These are phyloP conservation scores for Inonotus hispidus DNA, from an alignment of 1,284 basidiomycete genomes.

Conservation along the genomic window DNA sequence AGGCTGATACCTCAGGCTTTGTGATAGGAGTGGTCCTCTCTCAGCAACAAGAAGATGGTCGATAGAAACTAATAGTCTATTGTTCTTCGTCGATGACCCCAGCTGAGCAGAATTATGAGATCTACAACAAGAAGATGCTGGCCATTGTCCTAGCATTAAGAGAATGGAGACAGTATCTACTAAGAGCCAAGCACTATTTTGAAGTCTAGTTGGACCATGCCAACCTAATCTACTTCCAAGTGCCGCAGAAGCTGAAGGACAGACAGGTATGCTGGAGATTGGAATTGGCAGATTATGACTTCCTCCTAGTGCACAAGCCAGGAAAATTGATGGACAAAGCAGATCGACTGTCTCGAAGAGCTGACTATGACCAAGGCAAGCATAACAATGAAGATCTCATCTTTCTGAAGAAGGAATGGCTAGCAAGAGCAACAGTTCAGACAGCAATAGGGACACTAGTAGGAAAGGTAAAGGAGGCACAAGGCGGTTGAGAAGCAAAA, in stretches of 20 bases:
- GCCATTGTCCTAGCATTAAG: constrained; percentile 32
- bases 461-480: too few relatives aligned
- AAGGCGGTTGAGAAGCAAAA: not conserved
- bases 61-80: constrained; percentile 29
- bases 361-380: not conserved
- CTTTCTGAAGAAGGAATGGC: not conserved
- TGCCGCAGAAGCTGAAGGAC: not conserved
- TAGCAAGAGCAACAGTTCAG: not conserved
- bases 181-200: constrained; percentile 16
- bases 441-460: too few relatives aligned
- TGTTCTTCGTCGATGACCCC: constrained; percentile 27
- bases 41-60: constrained; percentile 3
- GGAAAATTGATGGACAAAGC: not conserved
- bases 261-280: constrained; percentile 36
- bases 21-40: constrained; percentile 1
- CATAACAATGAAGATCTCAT: not conserved
- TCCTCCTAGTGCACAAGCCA: not conserved
- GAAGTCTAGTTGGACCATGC: constrained; percentile 30
- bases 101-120: constrained; percentile 38
- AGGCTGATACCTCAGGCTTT: constrained; percentile 3
- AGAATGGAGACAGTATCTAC: constrained; percentile 31
- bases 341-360: not conserved
- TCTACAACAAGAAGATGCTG: constrained; percentile 43
- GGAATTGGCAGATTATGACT: not conserved
- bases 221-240: constrained; percentile 22